Evolutionary conservation across 176 grass and related monocot species (phyloP).

Genomic region (Oryza glaberrima): DNA sequence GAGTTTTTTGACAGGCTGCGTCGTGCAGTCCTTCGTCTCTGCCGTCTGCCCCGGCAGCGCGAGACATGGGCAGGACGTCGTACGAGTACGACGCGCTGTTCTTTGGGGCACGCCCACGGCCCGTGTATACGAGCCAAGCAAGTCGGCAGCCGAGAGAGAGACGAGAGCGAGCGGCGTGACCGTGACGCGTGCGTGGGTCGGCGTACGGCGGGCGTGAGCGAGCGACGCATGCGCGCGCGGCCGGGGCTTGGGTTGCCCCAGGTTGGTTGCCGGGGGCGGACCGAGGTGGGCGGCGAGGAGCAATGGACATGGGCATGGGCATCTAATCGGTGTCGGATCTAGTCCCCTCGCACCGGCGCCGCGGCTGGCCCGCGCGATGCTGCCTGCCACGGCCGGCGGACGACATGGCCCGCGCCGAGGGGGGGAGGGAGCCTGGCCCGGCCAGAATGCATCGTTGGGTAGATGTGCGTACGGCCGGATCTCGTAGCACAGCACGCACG

Average conservation of each 20-base stretch:
- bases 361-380: too few relatives aligned
- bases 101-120: too few relatives aligned
- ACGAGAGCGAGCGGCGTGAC: too few relatives aligned
- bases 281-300: background rate
- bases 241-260: background rate
- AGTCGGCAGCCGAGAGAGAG: background rate
- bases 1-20: background rate
- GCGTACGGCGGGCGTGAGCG: background rate
- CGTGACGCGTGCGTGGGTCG: background rate
- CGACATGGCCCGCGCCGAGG: background rate
- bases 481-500: too few relatives aligned
- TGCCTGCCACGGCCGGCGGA: background rate
- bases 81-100: slow-evolving; percentile 3
- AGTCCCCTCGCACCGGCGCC: slow-evolving; percentile 21
- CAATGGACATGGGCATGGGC: background rate
- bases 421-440: too few relatives aligned
- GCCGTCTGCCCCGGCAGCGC: slow-evolving; percentile 21
- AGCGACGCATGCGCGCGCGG: background rate
- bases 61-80: slow-evolving; percentile 14
- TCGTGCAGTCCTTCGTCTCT: background rate
- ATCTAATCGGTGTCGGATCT: slow-evolving; percentile 45
- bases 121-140: background rate
- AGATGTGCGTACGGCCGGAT: background rate
- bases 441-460: background rate
- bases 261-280: background rate